Base-by-base conservation (phyloP, 495 filamentous ascomycete genomes). In the Daldinia caldariorum region DNA sequence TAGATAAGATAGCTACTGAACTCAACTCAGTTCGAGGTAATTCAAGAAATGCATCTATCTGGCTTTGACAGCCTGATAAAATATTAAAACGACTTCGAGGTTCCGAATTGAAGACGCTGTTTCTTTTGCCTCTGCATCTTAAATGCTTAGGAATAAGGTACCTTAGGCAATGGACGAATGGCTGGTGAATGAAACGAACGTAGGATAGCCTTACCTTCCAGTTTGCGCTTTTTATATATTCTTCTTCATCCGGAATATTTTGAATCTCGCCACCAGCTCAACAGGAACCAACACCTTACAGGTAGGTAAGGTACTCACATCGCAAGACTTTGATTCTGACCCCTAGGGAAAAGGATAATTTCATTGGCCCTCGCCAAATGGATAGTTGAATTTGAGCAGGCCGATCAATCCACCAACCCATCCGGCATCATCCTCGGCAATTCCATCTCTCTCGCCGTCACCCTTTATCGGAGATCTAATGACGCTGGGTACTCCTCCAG, bases 321-420 rank as follows among this genome's bases (percentile, higher is more conserved):
- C 38, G 22, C 29, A 22, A 47, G 12, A 12, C 34, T 32, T 7
- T 26, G 18, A 14, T 38, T 37, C 49, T 10, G 12, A 13, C 12
- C 49, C 51, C 12, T 9, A 20, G 26, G 26, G 26, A 45, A 4
- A 18, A 49, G 10, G 13, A 6, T 0, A 20, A 4, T 3, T 37
- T 68, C 45, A 72, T 26, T 72, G 64, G 9, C 65, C 70, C 10
- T 97, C 93, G 0, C 95, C 95, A 83, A 99, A 97, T 3, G 96
- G 94, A 81, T 97, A 91, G 77, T 99, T 99, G 73, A 98, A 99
- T 81, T 99, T 99, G 73, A 99, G 81, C 72, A 98, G 76, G 54
- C 92, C 92, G 79, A 97, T 98, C 79, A 99, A 79, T 6, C 96
- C 95, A 1, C 94, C 95, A 14, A 99, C 95, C 96, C 96, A 99